Conservation (phyloP, 2,329 filamentous ascomycete species). For the Aspergillus sp. region DNA sequence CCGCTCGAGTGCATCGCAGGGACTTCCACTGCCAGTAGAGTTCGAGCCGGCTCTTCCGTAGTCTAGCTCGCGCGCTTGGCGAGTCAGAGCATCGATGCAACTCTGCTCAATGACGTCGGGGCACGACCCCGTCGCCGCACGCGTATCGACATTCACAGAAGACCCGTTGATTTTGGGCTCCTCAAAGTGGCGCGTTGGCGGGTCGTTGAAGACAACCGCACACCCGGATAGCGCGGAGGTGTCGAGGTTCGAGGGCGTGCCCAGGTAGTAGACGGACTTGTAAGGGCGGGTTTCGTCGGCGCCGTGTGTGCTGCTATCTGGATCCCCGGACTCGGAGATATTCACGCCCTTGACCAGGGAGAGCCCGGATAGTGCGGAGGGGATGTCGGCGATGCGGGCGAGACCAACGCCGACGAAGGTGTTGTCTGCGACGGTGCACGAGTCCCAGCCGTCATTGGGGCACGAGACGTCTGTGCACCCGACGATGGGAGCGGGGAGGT, state of each 20-base stretch:
- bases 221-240: slow-evolving; percentile 17
- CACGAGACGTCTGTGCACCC: slow-evolving; percentile 20
- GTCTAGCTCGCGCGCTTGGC: slow-evolving; percentile 6
- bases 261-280: slow-evolving; percentile 24
- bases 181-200: slow-evolving; percentile 14
- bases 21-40: background rate
- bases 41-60: background rate
- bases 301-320: background rate
- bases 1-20: slow-evolving; percentile 5
- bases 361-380: slow-evolving; percentile 16
- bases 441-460: slow-evolving; percentile 13
- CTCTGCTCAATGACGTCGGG: slow-evolving; percentile 20
- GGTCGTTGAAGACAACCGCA: slow-evolving; percentile 24
- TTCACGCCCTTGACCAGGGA: slow-evolving; percentile 24
- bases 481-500: slow-evolving; percentile 7
- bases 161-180: background rate
- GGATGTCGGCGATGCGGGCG: slow-evolving; percentile 15
- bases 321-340: background rate
- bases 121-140: slow-evolving; percentile 18
- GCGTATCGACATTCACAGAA: background rate
- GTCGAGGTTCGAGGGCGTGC: slow-evolving; percentile 11
- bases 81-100: slow-evolving; percentile 22
- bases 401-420: slow-evolving; percentile 17
- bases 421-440: slow-evolving; percentile 18
- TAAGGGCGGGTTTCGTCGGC: slow-evolving; percentile 10